Conservation (phyloP, 2,329 filamentous ascomycete genomes). For the Diaporthe eres region DNA sequence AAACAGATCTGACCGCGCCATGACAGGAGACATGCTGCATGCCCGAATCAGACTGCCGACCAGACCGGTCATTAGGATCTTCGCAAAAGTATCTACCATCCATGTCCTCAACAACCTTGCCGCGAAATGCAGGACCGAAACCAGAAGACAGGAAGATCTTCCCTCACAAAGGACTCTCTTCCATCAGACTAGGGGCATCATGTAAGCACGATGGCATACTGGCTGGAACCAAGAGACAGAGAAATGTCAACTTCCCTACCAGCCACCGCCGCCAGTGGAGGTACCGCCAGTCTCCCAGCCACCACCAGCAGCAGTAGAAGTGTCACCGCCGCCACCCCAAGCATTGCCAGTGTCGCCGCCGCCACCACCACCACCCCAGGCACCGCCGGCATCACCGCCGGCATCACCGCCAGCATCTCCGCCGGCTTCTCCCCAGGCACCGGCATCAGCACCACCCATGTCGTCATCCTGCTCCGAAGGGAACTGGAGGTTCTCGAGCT, state of each 20-base stretch:
- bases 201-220: not conserved
- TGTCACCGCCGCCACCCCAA: no score
- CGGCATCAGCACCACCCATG: constrained; percentile 43
- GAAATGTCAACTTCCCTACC: constrained; percentile 10
- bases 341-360: not conserved
- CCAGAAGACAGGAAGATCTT: not conserved
- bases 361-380: not conserved
- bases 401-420: not conserved
- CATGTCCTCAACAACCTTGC: constrained; percentile 36
- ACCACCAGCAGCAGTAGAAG: not conserved
- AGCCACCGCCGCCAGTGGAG: constrained; percentile 23
- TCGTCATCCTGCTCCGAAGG: constrained; percentile 59
- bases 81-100: constrained; percentile 26
- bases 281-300: constrained; percentile 14
- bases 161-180: not conserved
- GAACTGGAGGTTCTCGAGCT: constrained; percentile 63
- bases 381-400: not conserved
- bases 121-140: not conserved
- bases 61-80: constrained; percentile 5
- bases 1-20: constrained; percentile 36
- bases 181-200: not conserved
- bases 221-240: not conserved
- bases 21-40: constrained; percentile 30
- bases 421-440: constrained; percentile 42
- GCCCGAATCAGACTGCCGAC: constrained; percentile 30